Evolutionary conservation across 1,139 yeast genomes (phyloP).

Genomic region (Pichia sp.): DNA sequence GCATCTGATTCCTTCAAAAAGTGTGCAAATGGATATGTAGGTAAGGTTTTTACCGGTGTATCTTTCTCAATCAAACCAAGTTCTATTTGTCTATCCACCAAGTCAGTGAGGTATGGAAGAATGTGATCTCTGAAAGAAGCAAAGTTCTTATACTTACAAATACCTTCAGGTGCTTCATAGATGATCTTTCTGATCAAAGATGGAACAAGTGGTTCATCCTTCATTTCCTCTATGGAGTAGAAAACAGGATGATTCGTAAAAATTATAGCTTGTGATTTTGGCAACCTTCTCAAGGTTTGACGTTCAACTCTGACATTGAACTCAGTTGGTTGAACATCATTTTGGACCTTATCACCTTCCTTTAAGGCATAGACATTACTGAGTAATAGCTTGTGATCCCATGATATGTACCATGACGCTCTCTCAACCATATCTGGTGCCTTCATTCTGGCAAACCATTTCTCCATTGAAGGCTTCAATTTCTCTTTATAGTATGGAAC

Average conservation of each 20-base stretch:
- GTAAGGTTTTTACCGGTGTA: constrained; percentile 52
- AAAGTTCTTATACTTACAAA: constrained; percentile 57
- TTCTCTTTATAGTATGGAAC: constrained; percentile 70
- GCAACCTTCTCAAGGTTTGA: constrained; percentile 47
- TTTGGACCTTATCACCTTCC: constrained; percentile 32
- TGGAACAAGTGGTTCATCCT: constrained; percentile 70
- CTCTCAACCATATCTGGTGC: constrained; percentile 60
- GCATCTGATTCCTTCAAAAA: constrained; percentile 30
- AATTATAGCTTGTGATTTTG: constrained; percentile 43
- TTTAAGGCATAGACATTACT: constrained; percentile 47
- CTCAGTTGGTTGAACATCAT: constrained; percentile 29
- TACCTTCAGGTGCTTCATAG: constrained; percentile 59
- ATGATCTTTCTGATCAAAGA: constrained; percentile 54
- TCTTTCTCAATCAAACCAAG: constrained; percentile 48
- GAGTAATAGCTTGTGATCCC: constrained; percentile 57
- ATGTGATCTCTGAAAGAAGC: constrained; percentile 52
- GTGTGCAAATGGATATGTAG: constrained; percentile 56
- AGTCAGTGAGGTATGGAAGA: constrained; percentile 46
- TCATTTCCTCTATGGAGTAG: constrained; percentile 68
- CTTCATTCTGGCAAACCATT: constrained; percentile 59
- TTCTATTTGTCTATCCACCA: constrained; percentile 51
- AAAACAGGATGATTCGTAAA: constrained; percentile 62
- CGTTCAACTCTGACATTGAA: constrained; percentile 51
- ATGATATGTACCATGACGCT: constrained; percentile 69
- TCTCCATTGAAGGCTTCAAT: constrained; percentile 64